A percentile compares a stretch with the other conserved stretches of the same genome.
These are phyloP conservation scores for Chlorella vulgaris DNA, from an alignment of 139 green algal genomes.

Conservation along the genomic window DNA sequence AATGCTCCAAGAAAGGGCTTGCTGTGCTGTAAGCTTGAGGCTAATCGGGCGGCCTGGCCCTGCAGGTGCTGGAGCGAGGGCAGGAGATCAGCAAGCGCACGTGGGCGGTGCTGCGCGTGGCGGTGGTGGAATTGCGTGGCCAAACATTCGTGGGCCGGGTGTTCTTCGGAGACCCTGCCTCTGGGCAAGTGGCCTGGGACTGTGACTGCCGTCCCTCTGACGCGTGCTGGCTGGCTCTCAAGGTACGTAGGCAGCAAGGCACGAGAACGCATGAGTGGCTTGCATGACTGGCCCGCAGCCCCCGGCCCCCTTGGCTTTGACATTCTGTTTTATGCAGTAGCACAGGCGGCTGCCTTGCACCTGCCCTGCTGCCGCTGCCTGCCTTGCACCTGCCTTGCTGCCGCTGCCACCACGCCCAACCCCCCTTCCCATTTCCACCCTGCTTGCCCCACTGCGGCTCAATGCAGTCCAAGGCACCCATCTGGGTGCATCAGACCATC, in stretches of 20 bases:
- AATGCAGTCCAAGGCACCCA: constrained; percentile 42
- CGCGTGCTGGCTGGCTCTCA: constrained; percentile 66
- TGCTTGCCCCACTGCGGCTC: not conserved
- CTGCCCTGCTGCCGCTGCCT: not conserved
- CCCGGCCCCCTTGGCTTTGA: too few relatives aligned
- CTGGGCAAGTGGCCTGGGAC: constrained; percentile 67
- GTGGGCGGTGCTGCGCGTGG: constrained; percentile 69
- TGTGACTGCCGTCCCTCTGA: constrained; percentile 80
- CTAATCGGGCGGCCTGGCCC: too few relatives aligned
- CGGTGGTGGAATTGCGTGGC: constrained; percentile 65
- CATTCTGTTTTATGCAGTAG: too few relatives aligned
- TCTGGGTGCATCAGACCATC: constrained; percentile 57
- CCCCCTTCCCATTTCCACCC: not conserved
- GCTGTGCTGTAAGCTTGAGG: too few relatives aligned
- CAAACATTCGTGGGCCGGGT: constrained; percentile 55
- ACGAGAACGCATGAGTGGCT: too few relatives aligned
- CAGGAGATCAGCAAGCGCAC: constrained; percentile 55
- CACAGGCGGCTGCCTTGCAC: too few relatives aligned
- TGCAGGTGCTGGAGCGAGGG: constrained; percentile 59
- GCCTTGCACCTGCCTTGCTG: too few relatives aligned
- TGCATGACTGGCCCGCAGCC: too few relatives aligned
- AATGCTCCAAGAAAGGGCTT: too few relatives aligned
- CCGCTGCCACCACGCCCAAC: too few relatives aligned
- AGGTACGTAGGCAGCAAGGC: constrained; percentile 28
- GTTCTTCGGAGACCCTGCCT: constrained; percentile 76